phyloP scores from a whole-genome alignment of 169 alveolate species.

The Plasmodium cynomolgi region DNA sequence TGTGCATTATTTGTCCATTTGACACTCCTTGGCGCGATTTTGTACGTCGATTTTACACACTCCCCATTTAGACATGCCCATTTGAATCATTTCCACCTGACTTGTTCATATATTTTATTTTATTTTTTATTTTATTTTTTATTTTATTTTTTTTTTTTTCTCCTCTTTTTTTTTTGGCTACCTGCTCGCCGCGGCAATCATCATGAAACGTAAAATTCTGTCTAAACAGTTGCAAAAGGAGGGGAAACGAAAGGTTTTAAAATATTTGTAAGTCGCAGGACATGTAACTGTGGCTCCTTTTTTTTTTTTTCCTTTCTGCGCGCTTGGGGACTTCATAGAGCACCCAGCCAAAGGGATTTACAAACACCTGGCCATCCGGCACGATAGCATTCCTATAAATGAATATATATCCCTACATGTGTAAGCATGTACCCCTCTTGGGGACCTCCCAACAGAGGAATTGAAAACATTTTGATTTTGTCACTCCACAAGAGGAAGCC shows the following conservation, averaged over 20 bases:
- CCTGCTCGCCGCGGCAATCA: neutral
- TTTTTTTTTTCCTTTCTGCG: neutral
- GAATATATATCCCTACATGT: neutral
- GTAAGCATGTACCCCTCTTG: neutral
- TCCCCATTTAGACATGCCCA: neutral
- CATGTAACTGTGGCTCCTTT: neutral
- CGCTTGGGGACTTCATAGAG: neutral
- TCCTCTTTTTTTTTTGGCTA: neutral
- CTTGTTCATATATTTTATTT: neutral
- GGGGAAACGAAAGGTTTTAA: neutral
- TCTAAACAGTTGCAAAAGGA: neutral
- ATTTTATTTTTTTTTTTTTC: neutral
- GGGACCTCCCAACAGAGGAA: neutral
- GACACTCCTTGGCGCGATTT: neutral
- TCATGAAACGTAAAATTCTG: neutral
- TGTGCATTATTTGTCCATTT: neutral
- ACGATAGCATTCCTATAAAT: neutral
- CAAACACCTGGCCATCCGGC: neutral
- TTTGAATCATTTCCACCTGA: neutral
- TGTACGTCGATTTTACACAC: neutral
- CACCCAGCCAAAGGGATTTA: neutral
- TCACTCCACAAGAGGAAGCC: neutral
- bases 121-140: neutral
- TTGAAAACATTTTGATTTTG: neutral
- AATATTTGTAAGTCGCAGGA: neutral